Evolutionary conservation across 768 basidiomycete species (phyloP), one percentile per base, ranked within the genome.

Genomic region (Hygrocybe punicea): DNA sequence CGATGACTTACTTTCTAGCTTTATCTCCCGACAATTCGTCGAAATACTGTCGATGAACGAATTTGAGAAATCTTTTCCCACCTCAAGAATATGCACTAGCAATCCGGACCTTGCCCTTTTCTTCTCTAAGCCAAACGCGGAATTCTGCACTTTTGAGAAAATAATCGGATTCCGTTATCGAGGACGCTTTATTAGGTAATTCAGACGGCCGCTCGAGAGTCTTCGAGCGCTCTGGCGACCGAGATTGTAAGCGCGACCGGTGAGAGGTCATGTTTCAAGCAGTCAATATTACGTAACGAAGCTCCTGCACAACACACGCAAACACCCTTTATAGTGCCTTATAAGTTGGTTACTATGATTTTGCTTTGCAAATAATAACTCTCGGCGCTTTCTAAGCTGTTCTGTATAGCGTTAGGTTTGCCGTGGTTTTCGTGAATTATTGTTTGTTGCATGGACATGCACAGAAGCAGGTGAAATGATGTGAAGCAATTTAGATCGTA

Each of bases 131-230:
- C 93, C 94, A 98, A 23, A 83, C 69, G 61, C 87, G 81, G 67
- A 95, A 96, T 67, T 97, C 94, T 55, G 84, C 82, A 52, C 84
- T 89, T 72, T 91, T 94, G 65, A 87, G 78, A 72, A 93, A 97
- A 66, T 95, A 97, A 67, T 96, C 93, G 0, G 87, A 81, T 63
- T 91, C 88, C 0, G 81, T 84, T 60, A 96, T 89, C 16, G 80
- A 74, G n/a, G 78, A 71, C 25, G 82, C 80, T 39, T 80, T 78
- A 23, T 76, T 65, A 24, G 87, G 89, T 14, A 90, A 76, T 10
- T 74, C 65, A 1, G 65, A 53, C 24, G 67, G 68, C 52, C 75
- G 71, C 48, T 79, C 78, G 14, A 77, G 80, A 4, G 81, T 81
- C 36, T 71, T 73, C 5, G 83, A 80, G 14, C 73, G 69, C 19